Evolutionary conservation across 192 early-diverging fungal genomes (phyloP).

Genomic region (Funneliformis geosporum): DNA sequence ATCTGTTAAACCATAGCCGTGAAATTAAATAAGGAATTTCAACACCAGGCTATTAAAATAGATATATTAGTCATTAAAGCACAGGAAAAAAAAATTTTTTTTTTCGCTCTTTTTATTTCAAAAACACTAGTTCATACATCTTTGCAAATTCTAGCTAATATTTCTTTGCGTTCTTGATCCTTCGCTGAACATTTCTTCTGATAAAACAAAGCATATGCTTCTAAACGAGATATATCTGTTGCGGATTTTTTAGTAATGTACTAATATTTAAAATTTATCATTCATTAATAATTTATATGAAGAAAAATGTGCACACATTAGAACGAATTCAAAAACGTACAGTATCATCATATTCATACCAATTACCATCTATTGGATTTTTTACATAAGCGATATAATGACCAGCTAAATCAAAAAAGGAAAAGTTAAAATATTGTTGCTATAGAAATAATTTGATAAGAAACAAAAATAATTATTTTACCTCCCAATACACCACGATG

Average conservation of each 20-base stretch:
- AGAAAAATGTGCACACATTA: neutral
- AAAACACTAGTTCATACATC: conserved; percentile 13
- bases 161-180: conserved; percentile 37
- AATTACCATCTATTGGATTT: conserved; percentile 36
- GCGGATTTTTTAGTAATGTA: conserved; percentile 43
- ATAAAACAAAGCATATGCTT: conserved; percentile 47
- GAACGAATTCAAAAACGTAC: conserved; percentile 27
- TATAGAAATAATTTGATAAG: neutral
- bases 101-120: too few relatives aligned
- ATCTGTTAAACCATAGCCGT: conserved; percentile 46
- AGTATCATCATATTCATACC: conserved; percentile 52
- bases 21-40: conserved; percentile 34
- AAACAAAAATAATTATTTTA: neutral
- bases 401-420: conserved; percentile 30
- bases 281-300: neutral
- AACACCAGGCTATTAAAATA: neutral
- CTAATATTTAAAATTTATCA: neutral
- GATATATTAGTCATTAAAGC: neutral
- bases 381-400: conserved; percentile 49
- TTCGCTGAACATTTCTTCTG: conserved; percentile 35
- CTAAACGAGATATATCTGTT: conserved; percentile 41
- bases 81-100: neutral
- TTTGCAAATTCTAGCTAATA: conserved; percentile 34
- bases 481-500: conserved; percentile 46
- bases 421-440: neutral